These are phyloP conservation scores for Isoetes engelmannii DNA, from an alignment of 83 land plant species.

Conservation along the genomic window DNA sequence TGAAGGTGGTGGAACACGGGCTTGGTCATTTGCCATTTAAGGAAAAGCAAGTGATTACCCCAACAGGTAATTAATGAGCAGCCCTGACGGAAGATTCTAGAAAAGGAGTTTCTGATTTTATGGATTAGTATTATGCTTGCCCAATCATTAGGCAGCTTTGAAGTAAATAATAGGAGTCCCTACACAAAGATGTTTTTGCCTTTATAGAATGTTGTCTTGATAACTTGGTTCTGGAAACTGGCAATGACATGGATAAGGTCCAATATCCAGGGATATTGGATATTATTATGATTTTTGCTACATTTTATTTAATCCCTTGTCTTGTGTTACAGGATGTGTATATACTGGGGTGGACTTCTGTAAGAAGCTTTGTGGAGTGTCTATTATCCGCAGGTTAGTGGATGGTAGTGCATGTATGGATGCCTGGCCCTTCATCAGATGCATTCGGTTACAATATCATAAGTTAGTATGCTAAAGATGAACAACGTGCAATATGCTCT, in stretches of 20 bases:
- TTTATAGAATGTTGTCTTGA: too few relatives aligned
- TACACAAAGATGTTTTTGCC: too few relatives aligned
- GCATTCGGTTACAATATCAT: neutral
- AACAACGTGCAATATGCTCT: constrained; percentile 4
- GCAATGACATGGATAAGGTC: too few relatives aligned
- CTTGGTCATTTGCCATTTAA: constrained; percentile 94
- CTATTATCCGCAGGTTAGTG: constrained; percentile 68
- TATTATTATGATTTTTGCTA: neutral
- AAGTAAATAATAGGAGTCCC: neutral
- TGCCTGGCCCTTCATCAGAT: neutral
- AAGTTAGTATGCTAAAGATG: too few relatives aligned
- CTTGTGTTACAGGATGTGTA: constrained; percentile 47
- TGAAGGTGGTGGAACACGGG: constrained; percentile 93
- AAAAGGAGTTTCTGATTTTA: neutral
- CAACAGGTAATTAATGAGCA: constrained; percentile 53
- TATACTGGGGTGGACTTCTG: constrained; percentile 78
- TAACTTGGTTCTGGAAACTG: too few relatives aligned
- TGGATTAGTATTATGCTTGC: neutral
- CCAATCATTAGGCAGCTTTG: neutral
- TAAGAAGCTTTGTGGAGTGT: constrained; percentile 77
- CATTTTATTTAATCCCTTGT: neutral
- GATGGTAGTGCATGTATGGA: neutral
- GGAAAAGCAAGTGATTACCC: constrained; percentile 90
- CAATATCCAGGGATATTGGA: neutral
- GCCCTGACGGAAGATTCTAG: too few relatives aligned